Base-by-base conservation (phyloP, 306 rosid species). In the Ammopiptanthus mongolicus region DNA sequence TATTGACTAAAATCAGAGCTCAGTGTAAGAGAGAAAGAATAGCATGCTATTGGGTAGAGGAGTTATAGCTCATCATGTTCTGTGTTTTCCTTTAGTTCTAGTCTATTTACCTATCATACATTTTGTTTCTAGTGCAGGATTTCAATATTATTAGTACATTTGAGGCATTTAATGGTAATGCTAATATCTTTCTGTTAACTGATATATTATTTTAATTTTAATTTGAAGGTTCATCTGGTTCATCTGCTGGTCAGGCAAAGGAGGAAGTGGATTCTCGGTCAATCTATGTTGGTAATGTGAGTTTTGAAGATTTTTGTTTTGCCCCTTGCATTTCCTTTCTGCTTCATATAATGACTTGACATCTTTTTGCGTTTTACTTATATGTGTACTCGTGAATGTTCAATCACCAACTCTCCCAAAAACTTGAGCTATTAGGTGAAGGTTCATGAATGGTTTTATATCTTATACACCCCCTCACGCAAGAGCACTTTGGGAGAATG, bases 231-330 rank as follows among this genome's bases (percentile, higher is more conserved):
- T 75, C 97, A 44, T 70, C 93, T 8, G 80, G 92, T 41, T 57
- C 89, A 60, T 85, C 99, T 79, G 97, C 87, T 19, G 85, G 88
- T 66, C 99, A 90, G 78, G 98, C 97, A 62, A 96, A 92, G 89
- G 99, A 96, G 88, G 99, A 96, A 87, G 97, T 91, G 83, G 98
- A 95, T 88, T 12, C 93, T 47, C 89, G 97, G 71, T 95, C 98
- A 21, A 92, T 96, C 83, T 96, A 90, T 75, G 98, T 96, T 80
- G 99, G 98, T 52, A 96, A 96, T 87, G 99, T 96, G 88, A 89
- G 98, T 78, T 69, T 84, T 84, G 31, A 33, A 55, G 74, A 75
- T 72, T 65, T 63, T 23, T 13, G n/a, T n/a, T n/a, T n/a, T n/a
- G n/a, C n/a, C n/a, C n/a, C n/a, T n/a, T n/a, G n/a, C 34, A 23